phyloP scores from a whole-genome alignment of 2,329 filamentous ascomycete genomes.

The Lachnellula willkommii region DNA sequence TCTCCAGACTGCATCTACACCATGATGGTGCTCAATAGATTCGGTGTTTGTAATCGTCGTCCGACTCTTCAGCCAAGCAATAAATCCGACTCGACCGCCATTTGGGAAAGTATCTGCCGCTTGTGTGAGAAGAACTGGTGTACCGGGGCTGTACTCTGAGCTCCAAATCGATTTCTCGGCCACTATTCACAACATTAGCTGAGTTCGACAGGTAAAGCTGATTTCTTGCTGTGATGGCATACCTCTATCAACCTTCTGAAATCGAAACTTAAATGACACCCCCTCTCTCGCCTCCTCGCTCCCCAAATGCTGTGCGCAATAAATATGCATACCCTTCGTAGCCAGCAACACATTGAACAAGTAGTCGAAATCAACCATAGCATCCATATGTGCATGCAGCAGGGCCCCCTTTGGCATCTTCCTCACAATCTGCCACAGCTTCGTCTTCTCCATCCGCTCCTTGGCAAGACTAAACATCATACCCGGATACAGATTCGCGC shows the following conservation, averaged over 20 bases:
- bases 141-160: constrained; percentile 49
- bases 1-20: constrained; percentile 76
- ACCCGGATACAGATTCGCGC: constrained; percentile 69
- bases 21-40: constrained; percentile 73
- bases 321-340: constrained; percentile 69
- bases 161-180: constrained; percentile 58
- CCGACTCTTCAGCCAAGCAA: constrained; percentile 69
- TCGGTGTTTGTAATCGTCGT: constrained; percentile 68
- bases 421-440: constrained; percentile 78
- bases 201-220: no score
- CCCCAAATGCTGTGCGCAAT: constrained; percentile 50
- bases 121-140: constrained; percentile 36
- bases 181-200: constrained; percentile 15
- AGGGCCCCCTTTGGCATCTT: constrained; percentile 85
- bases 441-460: constrained; percentile 76
- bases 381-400: constrained; percentile 82
- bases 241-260: constrained; percentile 40
- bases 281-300: constrained; percentile 48
- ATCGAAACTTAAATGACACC: constrained; percentile 58
- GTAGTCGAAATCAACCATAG: constrained; percentile 84
- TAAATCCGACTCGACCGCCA: constrained; percentile 65
- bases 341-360: constrained; percentile 66
- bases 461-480: constrained; percentile 93
- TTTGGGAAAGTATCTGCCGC: constrained; percentile 72
- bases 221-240: not conserved